Evolutionary conservation across 1,284 basidiomycete species (phyloP).

Genomic region (Marasmius fiardii): DNA sequence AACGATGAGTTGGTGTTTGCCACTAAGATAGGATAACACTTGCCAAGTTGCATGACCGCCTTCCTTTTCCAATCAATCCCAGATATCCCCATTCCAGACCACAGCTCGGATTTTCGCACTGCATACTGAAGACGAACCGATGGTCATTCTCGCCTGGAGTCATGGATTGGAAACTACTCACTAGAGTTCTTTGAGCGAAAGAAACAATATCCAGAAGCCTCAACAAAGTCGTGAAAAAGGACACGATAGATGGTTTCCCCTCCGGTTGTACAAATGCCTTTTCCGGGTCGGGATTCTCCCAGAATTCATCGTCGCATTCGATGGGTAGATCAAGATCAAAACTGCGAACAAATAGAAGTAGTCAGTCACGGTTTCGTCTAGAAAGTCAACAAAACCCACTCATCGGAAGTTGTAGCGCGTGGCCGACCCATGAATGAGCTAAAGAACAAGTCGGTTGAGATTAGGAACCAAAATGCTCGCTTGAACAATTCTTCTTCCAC

Average conservation of each 20-base stretch:
- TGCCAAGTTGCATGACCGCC: conserved; percentile 19
- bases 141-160: background rate
- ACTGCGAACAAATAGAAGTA: background rate
- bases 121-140: background rate
- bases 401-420: conserved; percentile 46
- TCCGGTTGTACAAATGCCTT: conserved; percentile 11
- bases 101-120: conserved; percentile 31
- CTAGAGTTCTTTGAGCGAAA: conserved; percentile 52
- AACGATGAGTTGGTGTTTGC: background rate
- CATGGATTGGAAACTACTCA: conserved; percentile 21
- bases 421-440: conserved; percentile 48
- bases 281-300: conserved; percentile 7
- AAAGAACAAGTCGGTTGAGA: conserved; percentile 28
- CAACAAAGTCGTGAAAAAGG: conserved; percentile 26
- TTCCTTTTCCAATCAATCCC: conserved; percentile 24
- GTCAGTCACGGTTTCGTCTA: too few relatives aligned
- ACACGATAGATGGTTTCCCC: conserved; percentile 12
- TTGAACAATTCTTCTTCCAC: conserved; percentile 53
- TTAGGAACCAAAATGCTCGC: conserved; percentile 46
- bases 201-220: conserved; percentile 55
- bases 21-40: background rate
- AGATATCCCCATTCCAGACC: conserved; percentile 22
- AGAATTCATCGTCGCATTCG: conserved; percentile 16
- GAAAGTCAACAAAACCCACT: conserved; percentile 30
- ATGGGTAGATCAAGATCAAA: conserved; percentile 12